Percentiles rank a stretch among this genome's conserved stretches.
Evolutionary conservation across 1,139 yeast species (phyloP).

Genomic region (Suhomyces ambrosiae): DNA sequence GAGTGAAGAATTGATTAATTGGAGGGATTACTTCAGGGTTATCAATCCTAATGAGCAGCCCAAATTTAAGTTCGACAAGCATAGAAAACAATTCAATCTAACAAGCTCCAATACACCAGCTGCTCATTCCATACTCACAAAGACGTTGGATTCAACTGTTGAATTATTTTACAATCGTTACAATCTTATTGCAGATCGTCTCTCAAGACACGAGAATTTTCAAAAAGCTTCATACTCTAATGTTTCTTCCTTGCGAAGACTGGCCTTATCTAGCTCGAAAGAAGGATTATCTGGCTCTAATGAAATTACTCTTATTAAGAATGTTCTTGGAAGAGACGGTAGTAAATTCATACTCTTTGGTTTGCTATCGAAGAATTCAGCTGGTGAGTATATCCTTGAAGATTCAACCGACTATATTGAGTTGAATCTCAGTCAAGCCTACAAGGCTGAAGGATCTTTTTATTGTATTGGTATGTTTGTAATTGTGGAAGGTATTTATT

Average conservation of each 20-base stretch:
- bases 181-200: conserved; percentile 63
- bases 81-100: conserved; percentile 64
- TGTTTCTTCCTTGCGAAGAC: conserved; percentile 37
- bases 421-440: conserved; percentile 65
- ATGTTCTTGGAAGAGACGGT: conserved; percentile 83
- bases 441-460: conserved; percentile 67
- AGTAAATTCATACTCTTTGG: conserved; percentile 79
- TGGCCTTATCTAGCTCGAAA: conserved; percentile 19
- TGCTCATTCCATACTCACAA: conserved; percentile 15
- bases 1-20: conserved; percentile 40
- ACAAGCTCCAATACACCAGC: conserved; percentile 13
- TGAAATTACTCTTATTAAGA: conserved; percentile 75
- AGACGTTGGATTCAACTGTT: conserved; percentile 25
- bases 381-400: conserved; percentile 74
- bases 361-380: conserved; percentile 59
- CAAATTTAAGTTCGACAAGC: conserved; percentile 60
- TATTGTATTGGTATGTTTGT: conserved; percentile 81
- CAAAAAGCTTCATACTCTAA: conserved; percentile 52
- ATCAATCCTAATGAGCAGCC: conserved; percentile 71
- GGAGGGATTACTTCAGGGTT: conserved; percentile 74
- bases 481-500: conserved; percentile 82
- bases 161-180: conserved; percentile 49
- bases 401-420: conserved; percentile 82
- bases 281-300: conserved; percentile 29
- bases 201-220: conserved; percentile 75